Conservation (phyloP, 1,284 basidiomycete species). For the Psilocybe mexicana region DNA sequence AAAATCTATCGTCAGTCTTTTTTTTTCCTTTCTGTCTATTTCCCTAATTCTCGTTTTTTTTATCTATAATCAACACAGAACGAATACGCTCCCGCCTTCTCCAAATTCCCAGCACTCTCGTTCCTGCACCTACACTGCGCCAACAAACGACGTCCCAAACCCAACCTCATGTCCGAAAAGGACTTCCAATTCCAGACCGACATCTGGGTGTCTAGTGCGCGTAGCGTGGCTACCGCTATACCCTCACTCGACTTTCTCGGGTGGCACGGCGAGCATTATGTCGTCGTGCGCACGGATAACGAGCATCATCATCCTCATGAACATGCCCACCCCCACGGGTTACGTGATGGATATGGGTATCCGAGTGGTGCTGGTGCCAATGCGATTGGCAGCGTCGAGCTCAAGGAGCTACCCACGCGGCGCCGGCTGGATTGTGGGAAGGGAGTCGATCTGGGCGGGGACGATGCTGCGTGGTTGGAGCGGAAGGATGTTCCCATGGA, state of each 20-base stretch:
- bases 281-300: conserved; percentile 45
- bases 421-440: conserved; percentile 63
- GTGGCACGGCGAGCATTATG: conserved; percentile 70
- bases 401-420: conserved; percentile 63
- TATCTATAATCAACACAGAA: conserved; percentile 36
- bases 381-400: conserved; percentile 40
- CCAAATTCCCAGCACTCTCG: conserved; percentile 47
- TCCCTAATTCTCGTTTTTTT: background rate
- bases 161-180: conserved; percentile 58
- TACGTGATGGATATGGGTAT: background rate
- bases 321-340: background rate
- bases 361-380: too few relatives aligned
- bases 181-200: conserved; percentile 58
- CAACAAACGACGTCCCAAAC: conserved; percentile 50
- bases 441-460: conserved; percentile 63
- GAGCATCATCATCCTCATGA: too few relatives aligned
- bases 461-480: conserved; percentile 67
- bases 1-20: conserved; percentile 45
- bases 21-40: background rate
- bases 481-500: conserved; percentile 71
- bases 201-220: conserved; percentile 51
- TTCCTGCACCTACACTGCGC: conserved; percentile 59
- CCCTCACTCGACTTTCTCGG: conserved; percentile 63
- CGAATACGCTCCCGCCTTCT: conserved; percentile 49
- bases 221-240: conserved; percentile 47